Conservation (phyloP, 2,329 filamentous ascomycete species). For the Tolypocladium nubicola region DNA sequence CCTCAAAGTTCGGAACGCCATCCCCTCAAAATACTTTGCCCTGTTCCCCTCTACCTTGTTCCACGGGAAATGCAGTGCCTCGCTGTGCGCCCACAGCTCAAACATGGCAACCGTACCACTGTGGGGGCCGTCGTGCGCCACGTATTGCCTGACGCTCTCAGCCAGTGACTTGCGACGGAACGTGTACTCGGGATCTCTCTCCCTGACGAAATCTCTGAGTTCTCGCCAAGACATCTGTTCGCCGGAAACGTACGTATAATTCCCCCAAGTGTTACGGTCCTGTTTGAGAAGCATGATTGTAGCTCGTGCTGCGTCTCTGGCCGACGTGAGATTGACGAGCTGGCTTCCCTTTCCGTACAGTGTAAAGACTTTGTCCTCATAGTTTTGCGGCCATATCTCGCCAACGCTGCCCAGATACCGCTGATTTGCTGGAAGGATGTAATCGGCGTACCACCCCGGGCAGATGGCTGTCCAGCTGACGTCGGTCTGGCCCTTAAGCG, state of each 20-base stretch:
- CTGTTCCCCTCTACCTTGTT: conserved; percentile 1
- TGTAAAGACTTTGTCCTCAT: conserved; percentile 1
- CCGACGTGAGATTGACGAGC: conserved; percentile 1
- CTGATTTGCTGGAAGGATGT: not conserved
- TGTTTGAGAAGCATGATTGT: conserved; percentile 1
- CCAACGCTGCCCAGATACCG: conserved; percentile 1
- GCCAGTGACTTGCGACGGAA: conserved; percentile 3
- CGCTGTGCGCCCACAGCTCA: conserved; percentile 3
- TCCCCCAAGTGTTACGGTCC: conserved; percentile 2
- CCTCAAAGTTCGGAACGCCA: not conserved
- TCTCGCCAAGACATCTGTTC: conserved; percentile 1
- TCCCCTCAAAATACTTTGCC: not conserved
- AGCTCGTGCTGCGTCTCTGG: not conserved
- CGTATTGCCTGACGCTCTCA: conserved; percentile 1
- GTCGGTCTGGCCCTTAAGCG: not conserved
- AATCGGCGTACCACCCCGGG: conserved; percentile 2
- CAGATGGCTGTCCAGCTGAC: conserved; percentile 2
- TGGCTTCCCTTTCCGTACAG: conserved; percentile 2
- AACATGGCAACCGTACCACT: not conserved
- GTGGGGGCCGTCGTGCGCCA: not conserved
- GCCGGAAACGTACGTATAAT: conserved; percentile 2
- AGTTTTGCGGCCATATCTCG: conserved; percentile 3
- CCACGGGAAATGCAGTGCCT: not conserved
- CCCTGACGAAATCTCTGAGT: not conserved
- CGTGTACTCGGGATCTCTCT: not conserved